Conservation (phyloP, 2,329 filamentous ascomycete species). For the Ceratocystis papillata region DNA sequence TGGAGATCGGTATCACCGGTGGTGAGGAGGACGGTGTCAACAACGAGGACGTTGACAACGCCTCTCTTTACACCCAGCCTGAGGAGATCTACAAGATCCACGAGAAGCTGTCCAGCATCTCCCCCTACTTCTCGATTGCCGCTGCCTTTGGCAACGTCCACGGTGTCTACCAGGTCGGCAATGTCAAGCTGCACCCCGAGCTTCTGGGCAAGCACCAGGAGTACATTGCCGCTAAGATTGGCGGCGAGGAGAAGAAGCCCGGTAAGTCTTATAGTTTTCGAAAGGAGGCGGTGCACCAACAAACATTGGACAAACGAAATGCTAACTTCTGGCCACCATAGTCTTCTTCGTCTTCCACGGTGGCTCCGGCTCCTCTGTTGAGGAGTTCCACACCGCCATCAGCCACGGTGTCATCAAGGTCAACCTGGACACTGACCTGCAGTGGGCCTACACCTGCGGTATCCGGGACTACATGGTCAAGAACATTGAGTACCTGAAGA, state of each 20-base stretch:
- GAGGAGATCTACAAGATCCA: slow-evolving; percentile 92
- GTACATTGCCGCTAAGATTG: slow-evolving; percentile 72
- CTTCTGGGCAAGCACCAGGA: slow-evolving; percentile 94
- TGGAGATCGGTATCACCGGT: slow-evolving; percentile 81
- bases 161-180: slow-evolving; percentile 97
- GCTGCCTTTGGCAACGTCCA: slow-evolving; percentile 98
- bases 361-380: slow-evolving; percentile 80
- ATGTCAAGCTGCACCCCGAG: slow-evolving; percentile 93
- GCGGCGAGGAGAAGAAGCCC: slow-evolving; percentile 64
- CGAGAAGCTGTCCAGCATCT: slow-evolving; percentile 73
- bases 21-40: slow-evolving; percentile 94
- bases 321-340: neutral
- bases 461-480: slow-evolving; percentile 88
- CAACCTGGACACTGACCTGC: slow-evolving; percentile 96
- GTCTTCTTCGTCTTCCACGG: slow-evolving; percentile 99
- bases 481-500: slow-evolving; percentile 90
- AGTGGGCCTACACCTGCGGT: slow-evolving; percentile 85
- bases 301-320: neutral
- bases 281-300: neutral
- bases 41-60: slow-evolving; percentile 96
- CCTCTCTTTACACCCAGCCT: slow-evolving; percentile 91
- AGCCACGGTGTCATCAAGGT: slow-evolving; percentile 95
- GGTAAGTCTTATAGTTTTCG: slow-evolving; percentile 29
- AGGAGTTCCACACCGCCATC: slow-evolving; percentile 85
- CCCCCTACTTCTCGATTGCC: slow-evolving; percentile 93